Percentiles rank a stretch among this genome's conserved stretches.
Conservation (phyloP, 148 eudicot genomes). For the Nepenthes gracilis region DNA sequence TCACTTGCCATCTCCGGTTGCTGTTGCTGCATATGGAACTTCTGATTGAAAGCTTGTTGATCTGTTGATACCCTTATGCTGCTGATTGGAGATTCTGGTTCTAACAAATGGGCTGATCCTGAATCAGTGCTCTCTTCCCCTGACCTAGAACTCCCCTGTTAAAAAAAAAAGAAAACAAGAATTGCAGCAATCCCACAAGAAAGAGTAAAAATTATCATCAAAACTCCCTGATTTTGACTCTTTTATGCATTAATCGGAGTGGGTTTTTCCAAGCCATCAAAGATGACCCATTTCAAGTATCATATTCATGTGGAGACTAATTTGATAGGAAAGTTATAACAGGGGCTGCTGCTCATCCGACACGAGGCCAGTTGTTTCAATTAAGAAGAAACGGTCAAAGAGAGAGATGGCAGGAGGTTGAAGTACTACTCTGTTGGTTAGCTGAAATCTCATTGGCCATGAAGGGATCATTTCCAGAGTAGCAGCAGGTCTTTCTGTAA, state of each 20-base stretch:
- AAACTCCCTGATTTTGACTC: too few species aligned
- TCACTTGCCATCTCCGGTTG: constrained; percentile 37
- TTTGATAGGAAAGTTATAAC: neutral
- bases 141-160: constrained; percentile 70
- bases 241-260: too few species aligned
- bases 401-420: constrained; percentile 7
- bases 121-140: constrained; percentile 68
- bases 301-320: neutral
- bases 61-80: constrained; percentile 16
- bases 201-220: neutral
- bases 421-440: constrained; percentile 12
- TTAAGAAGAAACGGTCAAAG: constrained; percentile 15
- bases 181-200: neutral
- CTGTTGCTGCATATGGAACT: constrained; percentile 15
- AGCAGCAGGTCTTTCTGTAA: constrained; percentile 59
- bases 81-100: constrained; percentile 56
- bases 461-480: constrained; percentile 98
- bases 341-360: too few species aligned
- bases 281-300: too few species aligned
- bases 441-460: constrained; percentile 83
- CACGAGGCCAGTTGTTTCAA: neutral
- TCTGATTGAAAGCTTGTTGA: constrained; percentile 9
- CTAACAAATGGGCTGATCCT: neutral
- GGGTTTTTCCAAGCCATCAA: neutral
- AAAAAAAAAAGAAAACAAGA: neutral